phyloP scores from a whole-genome alignment of 2,329 filamentous ascomycete genomes.

The Colletotrichum higginsianum region DNA sequence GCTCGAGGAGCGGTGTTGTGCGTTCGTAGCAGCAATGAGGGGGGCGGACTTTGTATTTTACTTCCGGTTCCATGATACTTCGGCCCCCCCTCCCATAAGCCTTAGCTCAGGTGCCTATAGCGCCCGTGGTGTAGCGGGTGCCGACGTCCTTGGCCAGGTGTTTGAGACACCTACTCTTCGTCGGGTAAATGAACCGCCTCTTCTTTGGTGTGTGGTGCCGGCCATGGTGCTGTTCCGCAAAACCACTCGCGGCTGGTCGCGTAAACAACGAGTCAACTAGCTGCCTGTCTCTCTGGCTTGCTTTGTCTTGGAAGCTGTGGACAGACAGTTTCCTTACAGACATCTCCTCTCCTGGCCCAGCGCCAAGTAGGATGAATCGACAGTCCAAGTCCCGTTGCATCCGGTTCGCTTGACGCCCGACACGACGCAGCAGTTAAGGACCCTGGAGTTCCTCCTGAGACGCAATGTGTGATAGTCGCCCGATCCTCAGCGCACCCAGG shows the following conservation, averaged over 20 bases:
- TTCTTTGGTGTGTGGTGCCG: conserved; percentile 14
- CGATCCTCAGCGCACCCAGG: background rate
- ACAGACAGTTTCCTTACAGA: no score
- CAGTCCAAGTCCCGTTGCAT: background rate
- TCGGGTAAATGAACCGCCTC: conserved; percentile 25
- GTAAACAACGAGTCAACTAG: conserved; percentile 30
- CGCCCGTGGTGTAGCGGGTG: conserved; percentile 2
- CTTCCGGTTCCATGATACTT: conserved; percentile 24
- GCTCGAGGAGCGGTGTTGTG: background rate
- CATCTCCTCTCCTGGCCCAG: background rate
- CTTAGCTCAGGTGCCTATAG: conserved; percentile 1
- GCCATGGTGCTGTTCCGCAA: conserved; percentile 11
- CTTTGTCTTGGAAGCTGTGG: background rate
- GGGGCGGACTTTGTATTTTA: conserved; percentile 5
- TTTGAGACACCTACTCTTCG: conserved; percentile 18
- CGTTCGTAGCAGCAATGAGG: conserved; percentile 6
- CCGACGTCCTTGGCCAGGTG: background rate
- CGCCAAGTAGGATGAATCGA: background rate
- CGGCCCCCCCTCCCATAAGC: conserved; percentile 2
- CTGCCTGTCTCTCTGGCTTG: background rate
- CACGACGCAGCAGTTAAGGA: background rate
- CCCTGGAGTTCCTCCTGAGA: background rate
- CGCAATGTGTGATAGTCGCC: background rate
- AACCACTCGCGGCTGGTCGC: conserved; percentile 20
- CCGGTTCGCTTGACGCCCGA: conserved; percentile 13